Evolutionary conservation across 345 rosid genomes (phyloP), one percentile per base, ranked within the genome.

Genomic region (Corymbia maculata): DNA sequence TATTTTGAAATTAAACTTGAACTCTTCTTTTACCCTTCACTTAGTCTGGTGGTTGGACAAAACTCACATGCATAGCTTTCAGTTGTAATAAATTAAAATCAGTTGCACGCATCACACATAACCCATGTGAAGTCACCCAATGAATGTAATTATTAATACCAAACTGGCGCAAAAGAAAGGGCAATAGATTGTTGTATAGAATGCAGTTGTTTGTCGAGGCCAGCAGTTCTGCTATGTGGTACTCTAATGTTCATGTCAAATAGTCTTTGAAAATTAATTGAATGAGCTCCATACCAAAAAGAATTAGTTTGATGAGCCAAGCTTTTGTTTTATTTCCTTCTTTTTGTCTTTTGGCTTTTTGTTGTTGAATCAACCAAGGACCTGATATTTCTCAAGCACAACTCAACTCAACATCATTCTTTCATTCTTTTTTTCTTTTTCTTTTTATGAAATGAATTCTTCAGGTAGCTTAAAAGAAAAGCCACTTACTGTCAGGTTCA

Each of bases 401-500:
- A 75, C 28, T 42, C 49, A 75, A 21, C 84, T 75, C 49, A 10
- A 75, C 49, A 42, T 42, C 49, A 75, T 75, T 42, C 15, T 75
- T 75, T 1, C 5, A 75, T 13, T 17, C 5, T 44, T 75, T 36
- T 75, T 11, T 75, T 3, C 4, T 36, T 36, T 36, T 9, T 44
- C 36, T 36, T 75, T 11, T 75, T 3, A 8, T 42, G 28, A 42
- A 5, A 52, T 30, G 14, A 52, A 52, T 52, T 52, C 87, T 75
- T 75, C 49, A 42, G 84, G 47, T n/a, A 75, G 84, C 49, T 42
- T 13, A 87, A 88, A 59, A 61, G 85, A 84, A 44, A 24, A 88
- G 84, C n/a, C 80, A 89, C 96, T 90, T 87, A 94, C 97, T 85
- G 75, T 92, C 92, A 55, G 92, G 90, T 88, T 93, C 94, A 30